Evolutionary conservation across 805 yeast genomes (phyloP), one percentile per base, ranked within the genome.

Genomic region (Wickerhamiella shivajii): DNA sequence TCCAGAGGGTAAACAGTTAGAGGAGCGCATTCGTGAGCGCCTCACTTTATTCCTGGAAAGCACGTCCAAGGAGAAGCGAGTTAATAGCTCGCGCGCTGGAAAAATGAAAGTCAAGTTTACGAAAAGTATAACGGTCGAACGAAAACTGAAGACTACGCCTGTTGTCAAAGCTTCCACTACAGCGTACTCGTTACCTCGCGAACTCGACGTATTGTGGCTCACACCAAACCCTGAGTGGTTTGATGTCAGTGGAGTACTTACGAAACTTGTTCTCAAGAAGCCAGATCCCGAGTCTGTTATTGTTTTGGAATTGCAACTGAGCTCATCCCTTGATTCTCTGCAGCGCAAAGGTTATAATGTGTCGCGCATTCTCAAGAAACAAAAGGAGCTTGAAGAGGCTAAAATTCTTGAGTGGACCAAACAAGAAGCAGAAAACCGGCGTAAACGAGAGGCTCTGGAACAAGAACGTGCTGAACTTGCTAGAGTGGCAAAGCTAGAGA

Each of bases 291-390:
- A 58, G 22, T 46, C 56, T 2, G 56, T 50, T 4, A 46, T 60
- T 15, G 53, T 59, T 5, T 36, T 59, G 8, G 63, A 59, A 30
- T 42, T 57, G 15, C 50, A 55, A 27, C 44, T 59, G n/a, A 44
- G 45, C 18, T 40, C 52, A 6, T 40, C 49, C 10, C 40, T 59
- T 27, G 36, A 38, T 9, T 32, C 46, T 12, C 45, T 59, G 23
- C 53, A 53, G 38, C 35, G 46, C 26, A 56, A 60, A 28, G 64
- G 64, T 8, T 57, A 54, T 40, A 55, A 59, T 40, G 60, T 59
- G 8, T 45, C 47, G 17, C 38, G 60, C 15, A 38, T 58, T 17
- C 42, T 53, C 21, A 39, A 42, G 27, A 39, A 44, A 29, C 43
- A 47, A 23, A 35, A 44, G 18, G 41, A 39, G 29, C 39, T 36